These are phyloP conservation scores for Ophiocordyceps camponoti-floridani DNA, from an alignment of 2,329 filamentous ascomycete species.

Conservation along the genomic window DNA sequence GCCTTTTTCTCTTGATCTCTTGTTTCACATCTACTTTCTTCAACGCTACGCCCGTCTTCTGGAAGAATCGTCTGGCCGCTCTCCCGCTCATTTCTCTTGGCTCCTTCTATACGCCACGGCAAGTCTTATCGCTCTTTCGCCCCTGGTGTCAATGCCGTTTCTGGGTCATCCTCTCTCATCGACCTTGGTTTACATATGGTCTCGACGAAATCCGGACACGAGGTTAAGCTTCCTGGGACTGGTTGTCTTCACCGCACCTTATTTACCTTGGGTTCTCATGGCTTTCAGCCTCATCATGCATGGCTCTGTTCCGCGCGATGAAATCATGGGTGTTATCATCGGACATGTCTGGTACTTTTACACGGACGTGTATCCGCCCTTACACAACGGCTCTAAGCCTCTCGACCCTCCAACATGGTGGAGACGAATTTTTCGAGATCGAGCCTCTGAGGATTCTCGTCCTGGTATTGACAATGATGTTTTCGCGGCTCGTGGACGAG, in stretches of 20 bases:
- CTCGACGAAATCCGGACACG: slow-evolving; percentile 81
- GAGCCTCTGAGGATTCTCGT: slow-evolving; percentile 22
- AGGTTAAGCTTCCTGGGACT: slow-evolving; percentile 77
- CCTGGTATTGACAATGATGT: slow-evolving; percentile 44
- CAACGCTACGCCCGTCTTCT: slow-evolving; percentile 90
- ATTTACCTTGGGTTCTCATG: slow-evolving; percentile 91
- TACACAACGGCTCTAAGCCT: slow-evolving; percentile 70
- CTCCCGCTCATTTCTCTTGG: slow-evolving; percentile 90
- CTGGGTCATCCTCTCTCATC: slow-evolving; percentile 86
- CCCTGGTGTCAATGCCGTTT: slow-evolving; percentile 80
- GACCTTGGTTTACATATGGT: slow-evolving; percentile 96
- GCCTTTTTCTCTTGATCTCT: slow-evolving; percentile 77
- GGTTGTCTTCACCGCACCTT: slow-evolving; percentile 82
- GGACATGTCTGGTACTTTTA: slow-evolving; percentile 99
- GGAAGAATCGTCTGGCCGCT: slow-evolving; percentile 84
- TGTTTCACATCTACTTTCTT: slow-evolving; percentile 97
- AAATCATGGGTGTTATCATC: slow-evolving; percentile 86
- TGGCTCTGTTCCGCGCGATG: slow-evolving; percentile 78
- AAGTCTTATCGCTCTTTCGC: slow-evolving; percentile 65
- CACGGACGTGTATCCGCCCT: slow-evolving; percentile 82
- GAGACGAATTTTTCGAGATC: slow-evolving; percentile 64
- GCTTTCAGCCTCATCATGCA: slow-evolving; percentile 84
- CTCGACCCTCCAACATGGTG: slow-evolving; percentile 84
- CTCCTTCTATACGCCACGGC: slow-evolving; percentile 71
- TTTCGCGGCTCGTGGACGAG: slow-evolving; percentile 32